A percentile compares a stretch with the other conserved stretches of the same genome.
Conservation (phyloP, 768 basidiomycete species). For the Leccinum obscurum region DNA sequence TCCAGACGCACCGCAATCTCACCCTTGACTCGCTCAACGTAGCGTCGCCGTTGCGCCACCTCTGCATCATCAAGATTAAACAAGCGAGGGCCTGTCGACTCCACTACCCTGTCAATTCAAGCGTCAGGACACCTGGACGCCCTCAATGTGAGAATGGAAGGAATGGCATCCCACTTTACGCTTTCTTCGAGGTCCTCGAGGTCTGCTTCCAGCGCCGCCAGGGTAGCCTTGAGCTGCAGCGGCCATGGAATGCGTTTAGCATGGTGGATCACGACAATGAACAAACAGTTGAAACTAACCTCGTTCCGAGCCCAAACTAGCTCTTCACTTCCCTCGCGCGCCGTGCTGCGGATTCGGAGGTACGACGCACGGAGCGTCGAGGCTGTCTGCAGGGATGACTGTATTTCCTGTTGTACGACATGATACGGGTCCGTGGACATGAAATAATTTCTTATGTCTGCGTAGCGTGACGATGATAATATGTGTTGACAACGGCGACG, state of each 20-base stretch:
- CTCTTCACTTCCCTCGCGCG: slow-evolving; percentile 74
- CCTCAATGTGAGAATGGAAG: background rate
- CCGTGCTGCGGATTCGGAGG: slow-evolving; percentile 75
- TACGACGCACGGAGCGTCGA: slow-evolving; percentile 73
- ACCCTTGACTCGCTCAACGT: slow-evolving; percentile 69
- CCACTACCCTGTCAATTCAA: slow-evolving; percentile 66
- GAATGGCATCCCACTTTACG: slow-evolving; percentile 61
- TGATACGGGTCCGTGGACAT: slow-evolving; percentile 88
- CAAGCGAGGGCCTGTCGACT: slow-evolving; percentile 77
- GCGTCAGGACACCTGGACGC: background rate
- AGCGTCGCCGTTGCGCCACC: slow-evolving; percentile 71
- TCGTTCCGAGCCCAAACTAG: slow-evolving; percentile 77
- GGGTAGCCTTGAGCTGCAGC: slow-evolving; percentile 67
- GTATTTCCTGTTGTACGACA: slow-evolving; percentile 82
- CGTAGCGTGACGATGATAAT: background rate
- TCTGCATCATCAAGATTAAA: slow-evolving; percentile 83
- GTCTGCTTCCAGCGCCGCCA: slow-evolving; percentile 81
- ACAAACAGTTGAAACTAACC: slow-evolving; percentile 38
- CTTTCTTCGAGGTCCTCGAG: slow-evolving; percentile 93
- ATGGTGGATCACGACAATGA: background rate
- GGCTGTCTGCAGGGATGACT: slow-evolving; percentile 69
- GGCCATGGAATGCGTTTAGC: background rate
- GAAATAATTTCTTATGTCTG: background rate
- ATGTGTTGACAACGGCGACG: background rate
- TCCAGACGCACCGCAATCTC: slow-evolving; percentile 73